Base-by-base conservation (phyloP, 176 grass and related monocot genomes). In the Elaeis guineensis region DNA sequence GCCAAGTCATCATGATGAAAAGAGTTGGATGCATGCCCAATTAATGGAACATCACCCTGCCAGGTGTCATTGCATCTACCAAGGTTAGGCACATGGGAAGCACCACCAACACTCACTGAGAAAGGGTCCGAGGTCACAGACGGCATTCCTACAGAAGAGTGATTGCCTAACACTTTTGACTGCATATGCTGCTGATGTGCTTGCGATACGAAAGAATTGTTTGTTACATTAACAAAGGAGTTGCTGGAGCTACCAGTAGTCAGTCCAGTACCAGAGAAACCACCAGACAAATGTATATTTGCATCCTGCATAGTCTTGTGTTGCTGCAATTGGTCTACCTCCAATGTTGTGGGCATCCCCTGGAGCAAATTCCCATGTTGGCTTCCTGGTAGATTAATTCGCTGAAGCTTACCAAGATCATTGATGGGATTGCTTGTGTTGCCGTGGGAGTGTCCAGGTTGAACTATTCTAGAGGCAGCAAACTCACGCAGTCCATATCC, bases 221-320 rank as follows among this genome's bases (percentile, higher is more conserved):
- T 79, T 30, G 77, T 59, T 54, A 71, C 67, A 59, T 72, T 82
- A 54, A 21, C 55, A 62, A 91, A 80, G 17, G 57, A 21, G 19
- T 75, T 61, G 32, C 61, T 19, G 58, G 62, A 25, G 12, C 51
- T 52, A 51, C 49, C 32, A 69, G 62, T 82, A 73, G 17, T 65
- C 57, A 72, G 59, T 57, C 56, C 49, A 67, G 24, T 73, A 18
- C 57, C 72, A 60, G 75, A 71, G 61, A 90, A 62, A 3, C 71
- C 70, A 71, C 25, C 32, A 64, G 75, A 69, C 48, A 85, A 70
- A 19, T 71, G 63, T 0, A 59, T 53, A 3, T 66, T 79, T 75
- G 83, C 84, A 67, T 89, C 83, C 7, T 74, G 79, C 20, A 81
- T 67, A 81, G 74, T 82, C 66, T 85, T 84, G 12, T 74, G 72